These are phyloP conservation scores for Termitomyces sp. DNA, from an alignment of 768 basidiomycete genomes.

Conservation along the genomic window DNA sequence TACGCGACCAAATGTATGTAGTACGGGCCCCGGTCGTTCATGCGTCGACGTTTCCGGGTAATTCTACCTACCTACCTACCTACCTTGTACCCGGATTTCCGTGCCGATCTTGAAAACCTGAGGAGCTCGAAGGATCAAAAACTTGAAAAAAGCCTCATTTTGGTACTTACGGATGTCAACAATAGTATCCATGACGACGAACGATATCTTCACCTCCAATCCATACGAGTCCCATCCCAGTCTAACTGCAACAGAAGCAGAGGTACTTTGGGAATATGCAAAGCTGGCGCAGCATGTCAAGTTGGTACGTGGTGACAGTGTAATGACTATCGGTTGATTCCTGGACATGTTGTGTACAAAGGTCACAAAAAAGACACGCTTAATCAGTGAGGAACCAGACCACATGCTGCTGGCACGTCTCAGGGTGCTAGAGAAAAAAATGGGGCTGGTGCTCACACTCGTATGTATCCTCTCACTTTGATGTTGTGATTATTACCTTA, in stretches of 20 bases:
- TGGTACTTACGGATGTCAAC: slow-evolving; percentile 8
- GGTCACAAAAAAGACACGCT: slow-evolving; percentile 64
- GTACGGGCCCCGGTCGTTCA: too few species aligned
- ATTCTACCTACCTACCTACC: too few species aligned
- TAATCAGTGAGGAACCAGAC: slow-evolving; percentile 72
- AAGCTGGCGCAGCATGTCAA: slow-evolving; percentile 80
- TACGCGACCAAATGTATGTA: too few species aligned
- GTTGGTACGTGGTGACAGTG: slow-evolving; percentile 42
- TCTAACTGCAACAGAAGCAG: slow-evolving; percentile 63
- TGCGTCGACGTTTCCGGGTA: too few species aligned
- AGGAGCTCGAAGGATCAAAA: too few species aligned
- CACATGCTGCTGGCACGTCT: slow-evolving; percentile 69
- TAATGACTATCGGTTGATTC: not conserved
- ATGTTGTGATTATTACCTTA: slow-evolving; percentile 25
- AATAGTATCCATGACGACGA: slow-evolving; percentile 19
- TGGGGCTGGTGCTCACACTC: slow-evolving; percentile 91
- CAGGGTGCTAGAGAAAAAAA: slow-evolving; percentile 83
- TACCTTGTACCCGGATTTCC: too few species aligned
- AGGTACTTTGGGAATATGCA: slow-evolving; percentile 91
- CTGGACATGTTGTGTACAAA: slow-evolving; percentile 19
- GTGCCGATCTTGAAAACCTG: too few species aligned
- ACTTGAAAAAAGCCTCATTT: too few species aligned
- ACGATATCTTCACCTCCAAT: slow-evolving; percentile 50
- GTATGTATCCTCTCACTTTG: slow-evolving; percentile 39
- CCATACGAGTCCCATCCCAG: slow-evolving; percentile 71